A percentile compares a stretch with the other conserved stretches of the same genome.
phyloP scores from a whole-genome alignment of 495 filamentous ascomycete species.

The Podospora australis region DNA sequence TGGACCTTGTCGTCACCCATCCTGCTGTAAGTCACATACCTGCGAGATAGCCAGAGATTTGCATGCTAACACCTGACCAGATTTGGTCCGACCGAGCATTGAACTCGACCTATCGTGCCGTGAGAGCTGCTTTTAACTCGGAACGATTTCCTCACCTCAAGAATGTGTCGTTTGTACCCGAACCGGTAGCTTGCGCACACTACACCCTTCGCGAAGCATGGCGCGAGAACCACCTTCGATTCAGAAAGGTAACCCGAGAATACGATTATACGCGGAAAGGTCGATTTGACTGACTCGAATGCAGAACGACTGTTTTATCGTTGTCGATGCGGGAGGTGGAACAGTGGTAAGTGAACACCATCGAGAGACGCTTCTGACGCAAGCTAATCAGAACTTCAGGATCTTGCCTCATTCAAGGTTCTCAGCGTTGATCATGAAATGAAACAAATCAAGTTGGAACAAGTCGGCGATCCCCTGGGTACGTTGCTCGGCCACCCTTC shows the following conservation, averaged over 20 bases:
- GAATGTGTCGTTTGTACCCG: conserved; percentile 39
- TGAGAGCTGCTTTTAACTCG: conserved; percentile 21
- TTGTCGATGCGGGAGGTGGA: conserved; percentile 53
- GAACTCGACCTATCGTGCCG: conserved; percentile 28
- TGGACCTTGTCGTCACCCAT: conserved; percentile 31
- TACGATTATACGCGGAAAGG: no score
- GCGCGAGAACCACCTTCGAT: conserved; percentile 10
- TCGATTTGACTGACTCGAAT: conserved; percentile 12
- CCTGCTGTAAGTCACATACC: conserved; percentile 20
- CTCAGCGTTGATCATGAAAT: conserved; percentile 16
- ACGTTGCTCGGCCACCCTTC: background rate
- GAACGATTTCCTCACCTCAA: conserved; percentile 23
- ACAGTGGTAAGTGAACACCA: conserved; percentile 31
- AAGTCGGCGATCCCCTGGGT: conserved; percentile 16
- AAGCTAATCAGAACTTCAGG: conserved; percentile 6
- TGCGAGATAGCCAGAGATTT: no score
- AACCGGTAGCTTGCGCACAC: conserved; percentile 53
- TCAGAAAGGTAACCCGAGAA: conserved; percentile 17
- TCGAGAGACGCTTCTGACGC: background rate
- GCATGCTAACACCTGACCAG: conserved; percentile 2
- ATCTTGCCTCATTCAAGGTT: conserved; percentile 25
- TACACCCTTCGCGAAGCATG: conserved; percentile 37
- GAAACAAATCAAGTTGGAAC: conserved; percentile 18
- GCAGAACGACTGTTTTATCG: conserved; percentile 46
- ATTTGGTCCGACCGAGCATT: conserved; percentile 28